These are phyloP conservation scores for Neurospora sp. DNA, from an alignment of 495 filamentous ascomycete species.

Conservation along the genomic window DNA sequence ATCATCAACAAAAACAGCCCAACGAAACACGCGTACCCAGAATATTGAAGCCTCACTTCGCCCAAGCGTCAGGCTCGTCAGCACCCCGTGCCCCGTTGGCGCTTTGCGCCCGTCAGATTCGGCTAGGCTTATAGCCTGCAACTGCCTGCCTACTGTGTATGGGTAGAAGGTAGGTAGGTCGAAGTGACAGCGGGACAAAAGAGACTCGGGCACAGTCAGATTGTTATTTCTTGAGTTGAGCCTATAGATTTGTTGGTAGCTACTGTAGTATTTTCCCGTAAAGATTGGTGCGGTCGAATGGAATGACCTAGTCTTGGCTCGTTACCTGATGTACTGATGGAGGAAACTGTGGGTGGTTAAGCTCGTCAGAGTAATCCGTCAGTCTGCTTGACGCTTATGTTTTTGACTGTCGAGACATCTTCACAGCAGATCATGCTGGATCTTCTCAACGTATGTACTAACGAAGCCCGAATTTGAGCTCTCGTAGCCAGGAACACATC, in stretches of 20 bases:
- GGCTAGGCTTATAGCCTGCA: background rate
- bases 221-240: background rate
- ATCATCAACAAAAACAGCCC: background rate
- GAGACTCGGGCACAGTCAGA: background rate
- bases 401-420: background rate
- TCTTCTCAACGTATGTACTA: background rate
- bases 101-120: background rate
- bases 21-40: background rate
- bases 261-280: too few species aligned
- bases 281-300: background rate
- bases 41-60: background rate
- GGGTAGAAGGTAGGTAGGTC: background rate
- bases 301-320: background rate
- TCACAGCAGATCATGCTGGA: background rate
- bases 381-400: background rate
- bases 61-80: background rate
- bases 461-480: background rate
- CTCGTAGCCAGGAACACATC: background rate
- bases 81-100: background rate
- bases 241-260: background rate
- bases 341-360: background rate
- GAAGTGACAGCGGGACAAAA: background rate
- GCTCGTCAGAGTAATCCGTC: background rate
- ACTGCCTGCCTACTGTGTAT: background rate
- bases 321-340: too few species aligned